Evolutionary conservation across 495 filamentous ascomycete species (phyloP).

Genomic region (Penicillium coprophilum): DNA sequence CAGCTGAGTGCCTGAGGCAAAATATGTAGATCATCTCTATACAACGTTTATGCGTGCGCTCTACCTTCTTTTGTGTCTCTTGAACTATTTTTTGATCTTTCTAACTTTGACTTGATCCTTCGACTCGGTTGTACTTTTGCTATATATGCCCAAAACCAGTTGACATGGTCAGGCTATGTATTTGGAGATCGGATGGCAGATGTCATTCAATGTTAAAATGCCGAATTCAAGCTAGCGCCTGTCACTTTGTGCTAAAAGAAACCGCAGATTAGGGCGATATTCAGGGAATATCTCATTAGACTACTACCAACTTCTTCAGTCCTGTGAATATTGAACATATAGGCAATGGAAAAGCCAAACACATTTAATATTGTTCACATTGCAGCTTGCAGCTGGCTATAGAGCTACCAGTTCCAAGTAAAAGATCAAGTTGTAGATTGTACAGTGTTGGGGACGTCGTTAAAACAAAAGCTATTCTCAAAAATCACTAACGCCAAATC

Average conservation of each 20-base stretch:
- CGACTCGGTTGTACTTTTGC: background rate
- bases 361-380: background rate
- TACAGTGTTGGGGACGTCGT: conserved; percentile 25
- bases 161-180: background rate
- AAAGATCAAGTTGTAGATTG: conserved; percentile 11
- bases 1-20: conserved; percentile 1
- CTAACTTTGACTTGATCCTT: background rate
- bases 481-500: conserved; percentile 25
- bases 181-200: background rate
- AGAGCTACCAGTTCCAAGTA: background rate
- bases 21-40: background rate
- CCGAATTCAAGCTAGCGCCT: background rate
- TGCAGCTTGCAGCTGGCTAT: background rate
- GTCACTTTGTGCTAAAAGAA: background rate
- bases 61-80: background rate
- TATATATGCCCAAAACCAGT: background rate
- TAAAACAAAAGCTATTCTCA: conserved; percentile 28
- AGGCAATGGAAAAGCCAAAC: background rate
- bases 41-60: background rate
- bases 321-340: background rate
- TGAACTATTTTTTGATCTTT: background rate
- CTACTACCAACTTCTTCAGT: background rate
- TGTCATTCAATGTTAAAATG: background rate
- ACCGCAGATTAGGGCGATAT: background rate
- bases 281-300: background rate